Conservation (phyloP, 2,329 filamentous ascomycete species). For the Parastagonospora avenae region DNA sequence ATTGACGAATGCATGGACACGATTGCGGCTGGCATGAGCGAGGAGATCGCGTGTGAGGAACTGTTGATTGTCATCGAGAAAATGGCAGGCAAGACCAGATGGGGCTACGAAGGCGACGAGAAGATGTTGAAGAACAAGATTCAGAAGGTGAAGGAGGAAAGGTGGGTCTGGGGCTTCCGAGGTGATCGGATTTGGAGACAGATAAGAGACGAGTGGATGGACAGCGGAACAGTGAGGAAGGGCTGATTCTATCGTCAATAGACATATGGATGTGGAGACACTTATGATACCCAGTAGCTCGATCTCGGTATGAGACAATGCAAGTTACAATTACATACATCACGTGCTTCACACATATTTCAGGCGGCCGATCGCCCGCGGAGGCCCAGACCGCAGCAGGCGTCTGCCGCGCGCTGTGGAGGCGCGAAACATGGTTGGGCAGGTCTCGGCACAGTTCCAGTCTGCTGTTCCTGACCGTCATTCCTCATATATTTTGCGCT, state of each 20-base stretch:
- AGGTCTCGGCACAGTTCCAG: not conserved
- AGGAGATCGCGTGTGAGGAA: slow-evolving; percentile 22
- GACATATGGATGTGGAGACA: not conserved
- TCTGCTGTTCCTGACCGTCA: slow-evolving; percentile 1
- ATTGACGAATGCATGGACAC: slow-evolving; percentile 13
- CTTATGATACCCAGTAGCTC: too few relatives aligned
- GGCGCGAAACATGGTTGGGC: not conserved
- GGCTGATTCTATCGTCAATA: not conserved
- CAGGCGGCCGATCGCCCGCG: not conserved
- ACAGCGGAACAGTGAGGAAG: slow-evolving; percentile 10
- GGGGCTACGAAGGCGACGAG: not conserved
- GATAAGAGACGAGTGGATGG: slow-evolving; percentile 20
- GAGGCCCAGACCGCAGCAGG: not conserved
- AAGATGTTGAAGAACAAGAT: slow-evolving; percentile 6
- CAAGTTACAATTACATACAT: not conserved
- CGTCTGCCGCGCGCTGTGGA: not conserved
- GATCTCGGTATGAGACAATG: not conserved
- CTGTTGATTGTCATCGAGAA: slow-evolving; percentile 8
- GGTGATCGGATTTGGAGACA: slow-evolving; percentile 12
- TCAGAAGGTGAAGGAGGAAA: slow-evolving; percentile 16
- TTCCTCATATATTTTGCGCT: slow-evolving; percentile 6
- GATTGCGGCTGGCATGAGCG: slow-evolving; percentile 20
- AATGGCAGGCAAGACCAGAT: not conserved
- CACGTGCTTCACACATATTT: not conserved
- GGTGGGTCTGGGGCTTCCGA: slow-evolving; percentile 22